Conservation (phyloP, 306 rosid genomes). For the Geum urbanum region DNA sequence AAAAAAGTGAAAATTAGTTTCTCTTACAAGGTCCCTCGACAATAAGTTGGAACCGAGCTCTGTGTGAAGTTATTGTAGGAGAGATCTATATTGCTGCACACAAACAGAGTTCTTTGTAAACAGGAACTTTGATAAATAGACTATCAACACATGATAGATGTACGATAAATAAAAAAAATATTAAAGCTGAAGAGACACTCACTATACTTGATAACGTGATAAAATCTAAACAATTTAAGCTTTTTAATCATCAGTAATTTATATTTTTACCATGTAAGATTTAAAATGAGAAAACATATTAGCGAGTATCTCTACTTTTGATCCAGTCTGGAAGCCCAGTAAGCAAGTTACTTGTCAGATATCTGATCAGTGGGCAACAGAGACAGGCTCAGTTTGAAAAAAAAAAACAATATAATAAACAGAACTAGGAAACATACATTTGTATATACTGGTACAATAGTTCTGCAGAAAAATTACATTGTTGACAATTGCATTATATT, state of each 20-base stretch:
- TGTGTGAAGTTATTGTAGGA: conserved; percentile 21
- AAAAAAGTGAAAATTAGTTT: background rate
- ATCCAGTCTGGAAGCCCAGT: conserved; percentile 29
- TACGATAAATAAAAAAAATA: background rate
- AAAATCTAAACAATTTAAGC: background rate
- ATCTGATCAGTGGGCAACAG: conserved; percentile 11
- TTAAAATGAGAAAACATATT: conserved; percentile 2
- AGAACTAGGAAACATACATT: background rate
- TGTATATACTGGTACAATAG: background rate
- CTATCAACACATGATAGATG: background rate
- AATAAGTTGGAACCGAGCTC: conserved; percentile 7
- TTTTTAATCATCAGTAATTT: background rate
- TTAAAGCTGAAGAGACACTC: background rate
- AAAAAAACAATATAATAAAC: background rate
- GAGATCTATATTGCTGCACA: conserved; percentile 22
- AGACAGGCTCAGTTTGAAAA: background rate
- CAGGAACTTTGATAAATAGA: background rate
- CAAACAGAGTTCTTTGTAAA: background rate
- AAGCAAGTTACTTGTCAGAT: conserved; percentile 21
- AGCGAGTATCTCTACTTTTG: conserved; percentile 12
- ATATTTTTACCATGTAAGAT: background rate
- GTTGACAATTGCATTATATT: background rate
- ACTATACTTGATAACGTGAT: background rate
- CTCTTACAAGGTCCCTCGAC: conserved; percentile 23
- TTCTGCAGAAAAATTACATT: conserved; percentile 23